Conservation (phyloP, 2,329 filamentous ascomycete genomes). For the Kalaharituber pfeilii region DNA sequence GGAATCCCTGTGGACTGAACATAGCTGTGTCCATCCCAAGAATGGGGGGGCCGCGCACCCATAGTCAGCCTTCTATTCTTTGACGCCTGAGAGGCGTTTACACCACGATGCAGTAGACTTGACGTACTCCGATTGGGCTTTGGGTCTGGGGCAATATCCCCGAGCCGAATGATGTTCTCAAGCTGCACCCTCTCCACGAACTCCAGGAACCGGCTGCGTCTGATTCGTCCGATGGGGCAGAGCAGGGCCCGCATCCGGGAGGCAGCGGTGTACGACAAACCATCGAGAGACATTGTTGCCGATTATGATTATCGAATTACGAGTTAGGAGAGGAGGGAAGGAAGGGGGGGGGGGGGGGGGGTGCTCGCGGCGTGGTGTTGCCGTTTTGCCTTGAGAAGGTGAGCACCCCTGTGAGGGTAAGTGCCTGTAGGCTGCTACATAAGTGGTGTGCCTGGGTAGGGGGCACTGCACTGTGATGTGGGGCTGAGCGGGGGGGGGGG, state of each 20-base stretch:
- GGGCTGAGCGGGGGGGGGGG: no score
- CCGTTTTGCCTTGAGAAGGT: no score
- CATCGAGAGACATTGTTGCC: constrained; percentile 60
- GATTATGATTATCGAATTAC: no score
- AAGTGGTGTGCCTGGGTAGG: not conserved
- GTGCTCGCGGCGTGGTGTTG: no score
- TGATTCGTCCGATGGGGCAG: constrained; percentile 73
- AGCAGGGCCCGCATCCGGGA: constrained; percentile 78
- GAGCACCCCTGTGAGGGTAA: not conserved
- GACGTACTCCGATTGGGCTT: constrained; percentile 61
- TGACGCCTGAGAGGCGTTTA: not conserved
- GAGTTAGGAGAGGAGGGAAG: not conserved
- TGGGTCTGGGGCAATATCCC: constrained; percentile 71
- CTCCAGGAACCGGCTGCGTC: constrained; percentile 56
- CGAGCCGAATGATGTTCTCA: constrained; percentile 66
- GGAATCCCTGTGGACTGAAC: constrained; percentile 83
- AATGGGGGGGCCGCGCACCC: constrained; percentile 5
- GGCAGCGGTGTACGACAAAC: constrained; percentile 76
- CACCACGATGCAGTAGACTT: not conserved
- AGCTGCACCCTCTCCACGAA: constrained; percentile 63
- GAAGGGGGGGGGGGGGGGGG: not conserved
- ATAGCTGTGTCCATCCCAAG: constrained; percentile 43
- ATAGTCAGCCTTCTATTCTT: not conserved
- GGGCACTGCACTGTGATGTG: no score
- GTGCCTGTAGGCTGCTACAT: not conserved